Conservation (phyloP, 2,329 filamentous ascomycete genomes). For the Shiraia sp. region DNA sequence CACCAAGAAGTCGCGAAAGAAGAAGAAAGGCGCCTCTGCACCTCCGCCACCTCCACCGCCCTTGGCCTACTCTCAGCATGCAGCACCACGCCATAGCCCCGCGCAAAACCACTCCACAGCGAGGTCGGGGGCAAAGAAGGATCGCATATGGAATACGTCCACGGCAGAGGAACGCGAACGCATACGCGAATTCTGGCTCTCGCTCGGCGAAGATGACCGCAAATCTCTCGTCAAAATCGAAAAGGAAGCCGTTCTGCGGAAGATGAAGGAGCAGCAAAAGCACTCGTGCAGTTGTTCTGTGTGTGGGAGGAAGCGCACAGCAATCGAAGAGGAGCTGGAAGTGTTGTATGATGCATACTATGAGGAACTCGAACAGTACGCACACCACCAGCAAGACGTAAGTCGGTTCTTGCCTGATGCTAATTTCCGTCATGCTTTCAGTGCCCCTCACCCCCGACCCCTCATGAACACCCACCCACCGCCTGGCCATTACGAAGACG, state of each 20-base stretch:
- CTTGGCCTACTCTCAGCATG: slow-evolving; percentile 34
- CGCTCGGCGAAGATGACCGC: slow-evolving; percentile 88
- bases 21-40: slow-evolving; percentile 59
- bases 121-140: slow-evolving; percentile 62
- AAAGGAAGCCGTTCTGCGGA: slow-evolving; percentile 95
- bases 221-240: slow-evolving; percentile 96
- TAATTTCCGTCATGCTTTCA: slow-evolving; percentile 59
- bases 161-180: slow-evolving; percentile 93
- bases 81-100: slow-evolving; percentile 42
- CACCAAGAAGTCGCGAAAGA: slow-evolving; percentile 67
- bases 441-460: slow-evolving; percentile 62
- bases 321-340: slow-evolving; percentile 97
- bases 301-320: slow-evolving; percentile 91
- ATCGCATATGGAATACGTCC: slow-evolving; percentile 97
- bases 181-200: slow-evolving; percentile 98
- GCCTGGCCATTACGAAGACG: slow-evolving; percentile 60
- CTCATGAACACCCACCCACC: slow-evolving; percentile 68
- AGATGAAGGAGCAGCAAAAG: slow-evolving; percentile 99
- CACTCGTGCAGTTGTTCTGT: slow-evolving; percentile 98
- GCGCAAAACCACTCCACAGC: slow-evolving; percentile 50
- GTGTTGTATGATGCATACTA: slow-evolving; percentile 99
- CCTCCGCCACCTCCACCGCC: slow-evolving; percentile 31
- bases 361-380: slow-evolving; percentile 95
- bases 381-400: slow-evolving; percentile 77
- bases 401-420: slow-evolving; percentile 71